Base-by-base conservation (phyloP, 805 yeast species). In the Zygotorulaspora danielsina region DNA sequence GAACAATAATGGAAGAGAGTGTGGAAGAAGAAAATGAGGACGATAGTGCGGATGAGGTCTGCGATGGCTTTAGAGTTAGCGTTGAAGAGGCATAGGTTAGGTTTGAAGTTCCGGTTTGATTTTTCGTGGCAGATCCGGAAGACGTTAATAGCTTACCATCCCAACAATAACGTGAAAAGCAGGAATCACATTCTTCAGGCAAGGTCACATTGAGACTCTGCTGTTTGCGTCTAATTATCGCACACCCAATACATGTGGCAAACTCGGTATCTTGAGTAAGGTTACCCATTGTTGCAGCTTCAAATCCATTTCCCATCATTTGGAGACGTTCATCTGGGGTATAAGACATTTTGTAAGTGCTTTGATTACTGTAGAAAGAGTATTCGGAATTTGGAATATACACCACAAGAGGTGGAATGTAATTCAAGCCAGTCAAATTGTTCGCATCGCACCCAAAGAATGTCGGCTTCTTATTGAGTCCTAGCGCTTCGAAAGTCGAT, bases 391-490 rank as follows among this genome's bases (percentile, higher is more conserved):
- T 87, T 33, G 94, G 89, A 40, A 76, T 70, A 54, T 83, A 85
- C n/a, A 87, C 76, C 28, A 87, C 71, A 41, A 86, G 68, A 2
- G 95, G 95, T 19, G 89, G 88, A 28, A 70, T 66, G 19, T 70
- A 66, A 31, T 69, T 57, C 44, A 81, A 66, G 11, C 61, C 65
- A 6, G 88, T 78, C 55, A 81, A 64, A 54, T 84, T 82, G 1
- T 63, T 49, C 4, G 84, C 71, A 55, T 83, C 73, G 63, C 96
- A 86, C 22, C 96, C 96, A 58, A 87, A 87, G 66, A 87, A 86
- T 1, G 82, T 71, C 36, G 95, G 95, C 44, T 65, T 72, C 7
- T 79, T 67, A 11, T 85, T 80, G 46, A 85, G 67, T 42, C 82
- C 82, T 47, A 66, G 51, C 43, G 72, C 71, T 18, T 75, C 54